Percentiles rank a stretch among this genome's conserved stretches.
These are phyloP conservation scores for Stagonosporopsis rhizophila DNA, from an alignment of 2,329 filamentous ascomycete genomes.

Conservation along the genomic window DNA sequence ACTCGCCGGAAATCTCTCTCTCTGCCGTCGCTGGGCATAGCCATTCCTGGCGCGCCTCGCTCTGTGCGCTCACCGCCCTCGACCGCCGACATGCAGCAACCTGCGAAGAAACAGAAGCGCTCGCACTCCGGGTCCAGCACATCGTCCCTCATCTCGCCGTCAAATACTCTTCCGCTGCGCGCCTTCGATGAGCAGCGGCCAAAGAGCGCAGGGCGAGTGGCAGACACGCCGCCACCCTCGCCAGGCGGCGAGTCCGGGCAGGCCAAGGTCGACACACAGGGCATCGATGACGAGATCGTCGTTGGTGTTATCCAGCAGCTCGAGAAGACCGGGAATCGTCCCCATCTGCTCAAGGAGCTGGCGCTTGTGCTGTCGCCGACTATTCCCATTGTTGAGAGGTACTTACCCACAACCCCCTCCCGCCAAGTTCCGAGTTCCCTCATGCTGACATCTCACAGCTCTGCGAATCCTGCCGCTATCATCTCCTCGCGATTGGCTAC, in stretches of 20 bases:
- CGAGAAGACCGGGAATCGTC: constrained; percentile 87
- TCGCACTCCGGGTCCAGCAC: constrained; percentile 66
- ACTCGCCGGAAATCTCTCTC: constrained; percentile 96
- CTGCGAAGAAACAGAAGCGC: constrained; percentile 72
- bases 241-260: constrained; percentile 61
- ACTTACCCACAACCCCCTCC: constrained; percentile 55
- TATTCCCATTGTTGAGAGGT: constrained; percentile 90
- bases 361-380: constrained; percentile 77
- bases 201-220: constrained; percentile 52
- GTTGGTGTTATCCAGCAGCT: constrained; percentile 88
- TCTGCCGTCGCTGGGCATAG: constrained; percentile 89
- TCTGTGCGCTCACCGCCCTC: constrained; percentile 62
- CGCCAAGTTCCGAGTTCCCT: constrained; percentile 30
- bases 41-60: constrained; percentile 67
- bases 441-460: constrained; percentile 65
- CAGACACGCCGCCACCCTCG: constrained; percentile 81
- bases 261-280: constrained; percentile 75
- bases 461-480: constrained; percentile 92
- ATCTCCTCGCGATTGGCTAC: constrained; percentile 90
- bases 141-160: constrained; percentile 53
- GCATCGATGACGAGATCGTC: constrained; percentile 94
- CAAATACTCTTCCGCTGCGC: constrained; percentile 54
- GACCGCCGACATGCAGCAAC: constrained; percentile 63
- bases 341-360: constrained; percentile 93
- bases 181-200: constrained; percentile 54